phyloP scores from a whole-genome alignment of 495 filamentous ascomycete genomes.

The Pseudomonodictys pantanalensis region DNA sequence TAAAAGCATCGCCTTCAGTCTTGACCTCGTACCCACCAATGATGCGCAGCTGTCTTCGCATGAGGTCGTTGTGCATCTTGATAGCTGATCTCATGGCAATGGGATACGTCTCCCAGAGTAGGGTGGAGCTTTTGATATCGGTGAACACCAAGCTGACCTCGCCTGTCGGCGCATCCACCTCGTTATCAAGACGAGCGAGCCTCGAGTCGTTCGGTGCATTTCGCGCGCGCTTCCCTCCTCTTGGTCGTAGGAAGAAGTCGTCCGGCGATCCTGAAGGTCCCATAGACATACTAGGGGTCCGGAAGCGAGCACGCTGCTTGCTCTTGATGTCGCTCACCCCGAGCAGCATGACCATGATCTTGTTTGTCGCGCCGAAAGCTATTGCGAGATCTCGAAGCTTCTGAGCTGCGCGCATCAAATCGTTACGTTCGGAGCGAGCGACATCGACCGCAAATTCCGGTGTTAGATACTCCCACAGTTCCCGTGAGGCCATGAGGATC shows the following conservation, averaged over 20 bases:
- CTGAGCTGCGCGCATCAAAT: conserved; percentile 95
- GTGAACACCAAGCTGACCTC: conserved; percentile 94
- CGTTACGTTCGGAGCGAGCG: conserved; percentile 73
- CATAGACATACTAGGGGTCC: conserved; percentile 76
- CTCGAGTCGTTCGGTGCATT: conserved; percentile 76
- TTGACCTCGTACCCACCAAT: conserved; percentile 99
- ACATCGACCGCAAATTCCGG: conserved; percentile 90
- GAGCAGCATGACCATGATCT: conserved; percentile 98
- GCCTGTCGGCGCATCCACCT: conserved; percentile 85
- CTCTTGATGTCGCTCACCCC: conserved; percentile 86
- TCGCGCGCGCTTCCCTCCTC: conserved; percentile 60
- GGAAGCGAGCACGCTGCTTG: conserved; percentile 66
- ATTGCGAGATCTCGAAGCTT: conserved; percentile 94
- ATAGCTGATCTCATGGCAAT: conserved; percentile 94
- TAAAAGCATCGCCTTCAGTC: conserved; percentile 98
- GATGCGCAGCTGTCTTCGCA: conserved; percentile 86
- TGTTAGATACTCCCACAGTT: conserved; percentile 91
- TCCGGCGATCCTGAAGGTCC: conserved; percentile 71
- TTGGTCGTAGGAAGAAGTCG: conserved; percentile 56
- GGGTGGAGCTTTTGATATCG: conserved; percentile 97
- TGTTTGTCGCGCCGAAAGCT: conserved; percentile 84
- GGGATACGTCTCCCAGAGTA: conserved; percentile 94
- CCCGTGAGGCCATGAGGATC: conserved; percentile 83
- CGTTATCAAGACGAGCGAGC: conserved; percentile 76
- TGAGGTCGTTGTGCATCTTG: conserved; percentile 90